Conservation (phyloP, 345 rosid genomes). For the Aurinia saxatilis region DNA sequence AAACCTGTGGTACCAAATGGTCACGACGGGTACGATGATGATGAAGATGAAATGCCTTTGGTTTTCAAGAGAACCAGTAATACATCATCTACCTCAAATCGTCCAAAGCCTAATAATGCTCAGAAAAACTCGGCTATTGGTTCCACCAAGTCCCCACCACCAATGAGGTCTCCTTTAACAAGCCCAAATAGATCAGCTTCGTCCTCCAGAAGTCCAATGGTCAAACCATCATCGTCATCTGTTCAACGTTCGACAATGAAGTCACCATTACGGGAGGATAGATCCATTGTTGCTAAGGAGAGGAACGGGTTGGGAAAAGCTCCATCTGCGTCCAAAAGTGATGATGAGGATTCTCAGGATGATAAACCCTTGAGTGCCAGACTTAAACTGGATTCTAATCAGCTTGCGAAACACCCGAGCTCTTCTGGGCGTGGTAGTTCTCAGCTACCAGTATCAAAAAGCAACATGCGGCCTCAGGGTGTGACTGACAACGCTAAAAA, state of each 20-base stretch:
- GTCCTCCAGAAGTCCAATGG: slow-evolving; percentile 12
- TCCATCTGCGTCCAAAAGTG: slow-evolving; percentile 15
- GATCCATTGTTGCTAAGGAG: slow-evolving; percentile 36
- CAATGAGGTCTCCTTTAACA: slow-evolving; percentile 22
- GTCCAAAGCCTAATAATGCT: slow-evolving; percentile 6
- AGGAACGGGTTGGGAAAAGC: slow-evolving; percentile 29
- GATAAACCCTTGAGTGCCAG: slow-evolving; percentile 64
- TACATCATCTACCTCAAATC: slow-evolving; percentile 7
- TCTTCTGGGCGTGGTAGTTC: slow-evolving; percentile 7
- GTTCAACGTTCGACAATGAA: slow-evolving; percentile 13
- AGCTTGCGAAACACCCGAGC: slow-evolving; percentile 12
- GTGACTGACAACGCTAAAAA: slow-evolving; percentile 2
- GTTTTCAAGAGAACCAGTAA: slow-evolving; percentile 54
- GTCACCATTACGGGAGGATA: slow-evolving; percentile 13
- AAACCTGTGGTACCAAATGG: slow-evolving; percentile 36
- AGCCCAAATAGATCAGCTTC: slow-evolving; percentile 23
- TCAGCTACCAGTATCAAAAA: slow-evolving; percentile 7
- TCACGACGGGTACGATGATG: slow-evolving; percentile 47
- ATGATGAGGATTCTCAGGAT: slow-evolving; percentile 69
- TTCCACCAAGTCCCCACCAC: slow-evolving; percentile 24
- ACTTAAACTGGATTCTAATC: slow-evolving; percentile 23
- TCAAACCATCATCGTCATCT: slow-evolving; percentile 20
- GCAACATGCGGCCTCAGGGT: slow-evolving; percentile 19
- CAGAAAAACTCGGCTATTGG: not conserved
- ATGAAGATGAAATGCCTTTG: slow-evolving; percentile 38